phyloP scores from a whole-genome alignment of 1,139 yeast genomes.

The Scheffersomyces segobiensis region DNA sequence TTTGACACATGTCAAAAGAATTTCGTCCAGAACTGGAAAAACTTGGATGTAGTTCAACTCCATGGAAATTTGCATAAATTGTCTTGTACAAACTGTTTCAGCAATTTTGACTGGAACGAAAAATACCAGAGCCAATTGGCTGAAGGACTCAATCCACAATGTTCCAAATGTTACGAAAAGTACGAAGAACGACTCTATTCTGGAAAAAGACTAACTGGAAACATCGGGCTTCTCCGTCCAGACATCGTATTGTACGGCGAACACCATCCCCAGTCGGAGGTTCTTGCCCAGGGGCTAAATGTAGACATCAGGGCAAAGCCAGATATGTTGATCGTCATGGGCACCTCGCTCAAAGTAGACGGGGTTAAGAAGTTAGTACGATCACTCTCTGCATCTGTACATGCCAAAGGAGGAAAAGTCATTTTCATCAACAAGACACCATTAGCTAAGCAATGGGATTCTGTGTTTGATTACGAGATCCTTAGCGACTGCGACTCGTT shows the following conservation, averaged over 20 bases:
- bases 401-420: conserved; percentile 61
- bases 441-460: conserved; percentile 54
- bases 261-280: conserved; percentile 72
- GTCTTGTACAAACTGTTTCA: conserved; percentile 69
- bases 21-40: conserved; percentile 54
- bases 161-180: conserved; percentile 56
- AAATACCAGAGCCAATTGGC: conserved; percentile 45
- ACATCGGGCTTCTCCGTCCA: conserved; percentile 68
- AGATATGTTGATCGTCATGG: conserved; percentile 67
- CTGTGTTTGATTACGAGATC: conserved; percentile 68
- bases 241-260: conserved; percentile 79
- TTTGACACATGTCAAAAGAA: conserved; percentile 23
- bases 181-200: conserved; percentile 52
- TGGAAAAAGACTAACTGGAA: conserved; percentile 62
- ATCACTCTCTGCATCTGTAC: conserved; percentile 57
- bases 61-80: conserved; percentile 86
- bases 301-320: conserved; percentile 59
- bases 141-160: conserved; percentile 62
- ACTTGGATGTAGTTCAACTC: conserved; percentile 76
- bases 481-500: conserved; percentile 81
- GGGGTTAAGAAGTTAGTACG: conserved; percentile 72
- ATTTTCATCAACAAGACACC: conserved; percentile 62
- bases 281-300: conserved; percentile 58
- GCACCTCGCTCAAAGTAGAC: conserved; percentile 73
- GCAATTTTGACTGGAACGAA: conserved; percentile 60